Evolutionary conservation across 306 rosid species (phyloP), one percentile per base, ranked within the genome.

Genomic region (Alnus glutinosa): DNA sequence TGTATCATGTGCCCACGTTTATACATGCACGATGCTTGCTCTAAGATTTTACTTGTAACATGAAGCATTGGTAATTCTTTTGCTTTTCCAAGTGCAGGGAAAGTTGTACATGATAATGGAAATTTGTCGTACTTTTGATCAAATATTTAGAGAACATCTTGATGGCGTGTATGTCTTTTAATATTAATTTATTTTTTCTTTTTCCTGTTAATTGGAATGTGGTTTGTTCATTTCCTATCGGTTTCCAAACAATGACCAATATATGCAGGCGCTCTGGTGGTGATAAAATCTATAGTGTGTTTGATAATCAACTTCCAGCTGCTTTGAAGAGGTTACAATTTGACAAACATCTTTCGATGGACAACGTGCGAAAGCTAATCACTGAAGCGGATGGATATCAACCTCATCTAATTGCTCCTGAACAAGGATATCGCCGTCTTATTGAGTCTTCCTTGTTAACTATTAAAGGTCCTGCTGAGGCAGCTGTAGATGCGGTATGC

Each of bases 301-400:
- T 94, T 80, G 98, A 94, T 79, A 92, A 94, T 86, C 98, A 94
- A 81, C 98, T 94, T 68, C 98, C 98, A 59, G 92, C 96, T 85
- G 98, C 98, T 51, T 82, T 94, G 18, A 94, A 94, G 83, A 88
- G 97, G 89, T 82, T 94, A 80, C 98, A 94, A 89, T 94, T 94
- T 85, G 98, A 94, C 86, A 94, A 88, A 81, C 98, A 94, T 75
- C 97, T 94, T 69, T 81, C 98, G 8, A 92, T 94, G 98, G 98
- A 94, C 83, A 94, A 94, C 68, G 89, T 94, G 75, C 75, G 89
- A 78, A 94, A 94, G 87, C 95, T 90, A 71, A 90, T 94, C 71
- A 94, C 98, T 5, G 98, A 94, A 87, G 98, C 98, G 66, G 98
- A 94, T 89, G 98, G 98, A 74, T 94, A 94, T 88, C 98, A 94